These are phyloP conservation scores for Oryza rufipogon DNA, from an alignment of 176 grass and related monocot genomes.

Conservation along the genomic window DNA sequence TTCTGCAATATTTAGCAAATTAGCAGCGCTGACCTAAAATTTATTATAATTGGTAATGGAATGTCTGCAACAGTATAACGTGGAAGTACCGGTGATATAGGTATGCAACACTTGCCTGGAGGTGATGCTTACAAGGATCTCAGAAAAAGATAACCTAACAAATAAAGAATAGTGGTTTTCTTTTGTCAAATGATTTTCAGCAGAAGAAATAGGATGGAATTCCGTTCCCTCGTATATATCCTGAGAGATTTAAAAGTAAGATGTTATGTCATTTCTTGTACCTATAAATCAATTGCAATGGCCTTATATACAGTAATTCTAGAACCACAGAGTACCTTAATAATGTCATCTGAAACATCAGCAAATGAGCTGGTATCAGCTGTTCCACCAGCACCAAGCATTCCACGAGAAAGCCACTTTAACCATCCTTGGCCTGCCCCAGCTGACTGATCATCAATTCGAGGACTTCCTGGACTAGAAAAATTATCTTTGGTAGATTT, in stretches of 20 bases:
- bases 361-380: slow-evolving; percentile 84
- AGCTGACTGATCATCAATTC: slow-evolving; percentile 57
- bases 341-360: slow-evolving; percentile 98
- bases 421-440: slow-evolving; percentile 78
- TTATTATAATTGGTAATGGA: slow-evolving; percentile 17
- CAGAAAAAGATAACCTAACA: slow-evolving; percentile 62
- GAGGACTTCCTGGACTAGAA: slow-evolving; percentile 59
- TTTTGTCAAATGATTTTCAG: slow-evolving; percentile 59
- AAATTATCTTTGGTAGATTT: slow-evolving; percentile 60
- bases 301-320: slow-evolving; percentile 1
- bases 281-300: slow-evolving; percentile 36
- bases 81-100: slow-evolving; percentile 23
- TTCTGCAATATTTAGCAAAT: slow-evolving; percentile 10
- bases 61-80: slow-evolving; percentile 5
- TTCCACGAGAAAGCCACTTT: slow-evolving; percentile 96
- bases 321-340: slow-evolving; percentile 62
- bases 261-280: slow-evolving; percentile 24
- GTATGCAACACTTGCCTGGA: slow-evolving; percentile 59
- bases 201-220: slow-evolving; percentile 80
- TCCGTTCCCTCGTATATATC: slow-evolving; percentile 95
- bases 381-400: slow-evolving; percentile 98
- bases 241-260: slow-evolving; percentile 55
- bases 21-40: slow-evolving; percentile 26
- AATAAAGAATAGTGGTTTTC: slow-evolving; percentile 63
- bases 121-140: slow-evolving; percentile 58